Evolutionary conservation across 805 yeast genomes (phyloP).

Genomic region (Saccharomycopsis babjevae): DNA sequence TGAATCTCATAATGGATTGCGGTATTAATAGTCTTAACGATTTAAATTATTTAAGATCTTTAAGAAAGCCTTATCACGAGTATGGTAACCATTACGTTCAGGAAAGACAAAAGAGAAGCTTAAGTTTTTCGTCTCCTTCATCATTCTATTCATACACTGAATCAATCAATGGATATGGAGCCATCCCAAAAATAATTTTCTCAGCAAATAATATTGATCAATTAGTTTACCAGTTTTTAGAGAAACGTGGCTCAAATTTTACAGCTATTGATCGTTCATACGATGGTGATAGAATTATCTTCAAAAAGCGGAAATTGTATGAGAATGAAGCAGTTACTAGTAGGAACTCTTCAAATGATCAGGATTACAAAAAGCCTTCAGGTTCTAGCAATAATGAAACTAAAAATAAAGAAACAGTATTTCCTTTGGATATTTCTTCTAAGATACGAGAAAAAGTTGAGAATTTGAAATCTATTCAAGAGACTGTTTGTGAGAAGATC

Average conservation of each 20-base stretch:
- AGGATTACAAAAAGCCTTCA: neutral
- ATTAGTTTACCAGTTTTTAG: constrained; percentile 6
- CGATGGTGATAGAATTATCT: neutral
- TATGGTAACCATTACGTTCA: constrained; percentile 12
- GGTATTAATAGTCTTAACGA: neutral
- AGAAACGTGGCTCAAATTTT: constrained; percentile 7
- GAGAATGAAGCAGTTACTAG: neutral
- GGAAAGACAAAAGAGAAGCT: constrained; percentile 1
- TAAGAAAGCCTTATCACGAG: constrained; percentile 7
- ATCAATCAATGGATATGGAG: constrained; percentile 13
- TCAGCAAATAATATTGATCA: neutral
- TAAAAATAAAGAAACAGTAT: constrained; percentile 4
- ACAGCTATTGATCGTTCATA: neutral
- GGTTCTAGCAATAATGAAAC: neutral
- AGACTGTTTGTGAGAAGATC: constrained; percentile 10
- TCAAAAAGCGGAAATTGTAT: neutral
- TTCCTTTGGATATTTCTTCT: constrained; percentile 8
- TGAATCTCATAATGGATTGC: constrained; percentile 26
- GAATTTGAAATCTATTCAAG: constrained; percentile 11
- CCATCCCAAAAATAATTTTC: constrained; percentile 4
- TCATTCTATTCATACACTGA: neutral
- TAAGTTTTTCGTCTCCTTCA: neutral
- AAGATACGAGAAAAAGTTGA: constrained; percentile 3
- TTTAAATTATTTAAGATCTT: neutral
- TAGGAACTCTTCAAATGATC: neutral